Base-by-base conservation (phyloP, 2,329 filamentous ascomycete genomes). In the Penicillium sp. region DNA sequence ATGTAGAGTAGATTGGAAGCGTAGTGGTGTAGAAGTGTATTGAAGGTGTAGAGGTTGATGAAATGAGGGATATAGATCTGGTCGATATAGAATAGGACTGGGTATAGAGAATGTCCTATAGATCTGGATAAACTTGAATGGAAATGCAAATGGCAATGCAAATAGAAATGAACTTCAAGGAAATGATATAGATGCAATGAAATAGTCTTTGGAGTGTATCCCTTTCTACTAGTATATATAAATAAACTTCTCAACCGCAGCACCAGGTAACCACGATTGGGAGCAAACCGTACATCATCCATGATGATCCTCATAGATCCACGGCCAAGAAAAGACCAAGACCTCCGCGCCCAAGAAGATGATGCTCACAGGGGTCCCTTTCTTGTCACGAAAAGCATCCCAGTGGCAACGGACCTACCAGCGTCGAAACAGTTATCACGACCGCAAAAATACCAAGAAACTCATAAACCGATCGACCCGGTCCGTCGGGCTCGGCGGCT, bases 261-360 rank as follows among this genome's bases (percentile, higher is more conserved):
- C 46, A 49, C 39, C 39, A 50, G 55, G n/a, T 29, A 55, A 42
- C 37, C 33, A 48, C 40, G 49, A 42, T 51, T 40, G n/a, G n/a
- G n/a, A n/a, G n/a, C n/a, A n/a, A n/a, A n/a, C n/a, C n/a, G n/a
- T n/a, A n/a, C n/a, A n/a, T 31, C 24, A 55, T 44, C 31, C 39
- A 43, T 52, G 28, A 51, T 48, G n/a, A 24, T 44, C 14, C 43
- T 28, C 45, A 19, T 16, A 18, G 47, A 54, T 55, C 46, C 33
- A 46, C 50, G 37, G 62, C 62, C 62, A 64, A 63, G 62, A 57
- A 53, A 50, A 54, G 39, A 57, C 51, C 60, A 63, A 60, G 60
- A 54, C 57, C 34, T 23, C 21, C 28, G 39, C 44, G 45, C 44
- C 47, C 5, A 45, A 31, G 21, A 29, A 26, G 31, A 44, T 24